Evolutionary conservation across 2,329 filamentous ascomycete species (phyloP), one percentile per base, ranked within the genome.

Genomic region (Colletotrichum tanaceti): DNA sequence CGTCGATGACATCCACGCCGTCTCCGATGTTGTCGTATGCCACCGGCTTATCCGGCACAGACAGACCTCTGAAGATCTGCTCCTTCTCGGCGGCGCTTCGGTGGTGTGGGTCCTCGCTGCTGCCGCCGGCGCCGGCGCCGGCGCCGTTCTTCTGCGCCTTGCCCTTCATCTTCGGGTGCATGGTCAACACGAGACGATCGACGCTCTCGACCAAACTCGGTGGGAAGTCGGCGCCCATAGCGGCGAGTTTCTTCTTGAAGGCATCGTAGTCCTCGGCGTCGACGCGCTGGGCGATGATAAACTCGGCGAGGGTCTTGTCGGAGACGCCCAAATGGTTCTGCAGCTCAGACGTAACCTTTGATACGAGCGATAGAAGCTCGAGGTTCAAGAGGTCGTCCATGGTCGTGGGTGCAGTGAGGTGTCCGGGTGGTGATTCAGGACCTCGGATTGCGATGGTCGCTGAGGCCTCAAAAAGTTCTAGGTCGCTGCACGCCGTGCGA

Each of bases 231-330:
- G 91, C 93, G 63, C 92, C 93, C 80, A 97, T 90, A 38, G 85
- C 88, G 73, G 90, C 88, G 72, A 98, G 85, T 76, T 89, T 89
- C 72, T 84, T 83, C 81, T 92, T 92, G 83, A 98, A 99, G 35
- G 92, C 90, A 60, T 86, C 80, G 65, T 93, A 84, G 35, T 86
- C 87, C 59, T 84, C 86, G 82, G 90, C 92, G 86, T 94, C 88
- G 77, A 91, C 81, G 74, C 97, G 93, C 77, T 97, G 92, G 70
- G 92, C 92, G 76, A 99, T 97, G 75, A 99, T 89, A 77, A 97
- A 99, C 80, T 99, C 96, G 73, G 96, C 94, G 32, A 99, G 89
- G 5, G 93, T 97, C 81, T 97, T 98, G 81, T 99, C 94, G 77
- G 88, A 92, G 74, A 98, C 89, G 64, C 94, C 93, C 68, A 98